Evolutionary conservation across 345 rosid genomes (phyloP), one percentile per base, ranked within the genome.

Genomic region (Microcos paniculata): DNA sequence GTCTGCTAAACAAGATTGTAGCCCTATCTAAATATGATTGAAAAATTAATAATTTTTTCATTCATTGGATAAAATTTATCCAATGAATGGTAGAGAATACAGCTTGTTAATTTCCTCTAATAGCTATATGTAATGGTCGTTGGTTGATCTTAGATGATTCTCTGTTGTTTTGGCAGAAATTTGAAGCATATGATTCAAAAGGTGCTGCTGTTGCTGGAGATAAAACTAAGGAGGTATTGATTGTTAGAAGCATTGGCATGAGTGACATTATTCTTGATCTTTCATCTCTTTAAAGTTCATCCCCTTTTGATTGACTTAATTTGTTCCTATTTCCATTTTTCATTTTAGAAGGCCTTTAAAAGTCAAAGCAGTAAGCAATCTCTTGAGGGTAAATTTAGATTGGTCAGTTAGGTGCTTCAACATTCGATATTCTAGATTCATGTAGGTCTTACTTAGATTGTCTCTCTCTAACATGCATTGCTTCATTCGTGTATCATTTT

Each of bases 101-200:
- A 14, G 11, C 26, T 49, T 69, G 15, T 49, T 69, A 49, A 69
- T 49, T 30, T 48, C 26, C 21, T 68, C 35, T 66, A 66, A 24
- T 66, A 43, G 15, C 28, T 43, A 4, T 14, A 43, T 13, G 11
- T 23, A 43, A 43, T 69, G 40, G 16, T 30, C 72, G 48, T 38
- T 49, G 49, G 8, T 56, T 57, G 52, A 52, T 55, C 74, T 19
- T 14, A 40, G 51, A 30, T 59, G 64, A 43, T 14, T 57, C 18
- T 48, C n/a, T 26, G 33, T 75, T 77, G 43, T 72, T 66, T 79
- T 66, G 80, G 80, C 91, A 96, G 99, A 96, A 92, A 80, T 96
- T 92, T 38, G 98, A 93, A 84, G 99, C 99, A 43, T 96, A 92
- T 75, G 95, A 96, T 85, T 83, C 86, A 19, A 86, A 89, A 49